Conservation (phyloP, 306 rosid genomes). For the Herpetospermum pedunculosum region DNA sequence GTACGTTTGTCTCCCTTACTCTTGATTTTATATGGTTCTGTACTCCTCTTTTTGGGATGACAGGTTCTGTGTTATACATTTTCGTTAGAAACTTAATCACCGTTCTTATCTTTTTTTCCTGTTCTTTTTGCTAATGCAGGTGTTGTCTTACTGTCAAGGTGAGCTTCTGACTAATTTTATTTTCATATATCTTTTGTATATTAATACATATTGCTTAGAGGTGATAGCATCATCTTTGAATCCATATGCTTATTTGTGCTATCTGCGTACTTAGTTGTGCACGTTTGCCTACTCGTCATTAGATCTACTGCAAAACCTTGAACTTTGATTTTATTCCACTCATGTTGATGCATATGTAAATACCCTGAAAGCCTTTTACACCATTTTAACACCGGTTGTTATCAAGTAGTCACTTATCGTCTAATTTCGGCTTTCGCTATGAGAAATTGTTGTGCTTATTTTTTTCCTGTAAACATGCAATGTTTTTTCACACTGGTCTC, state of each 20-base stretch:
- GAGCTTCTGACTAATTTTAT: conserved; percentile 11
- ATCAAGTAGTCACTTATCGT: neutral
- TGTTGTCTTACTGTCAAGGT: conserved; percentile 98
- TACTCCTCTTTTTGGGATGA: neutral
- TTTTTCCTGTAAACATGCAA: neutral
- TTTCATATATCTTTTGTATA: neutral
- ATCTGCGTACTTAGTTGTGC: neutral
- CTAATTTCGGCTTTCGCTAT: neutral
- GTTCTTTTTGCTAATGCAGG: conserved; percentile 52
- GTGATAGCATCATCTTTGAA: neutral
- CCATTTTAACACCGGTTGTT: neutral
- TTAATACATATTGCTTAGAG: neutral
- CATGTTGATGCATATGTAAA: neutral
- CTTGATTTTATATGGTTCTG: neutral
- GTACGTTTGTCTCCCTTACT: conserved; percentile 21
- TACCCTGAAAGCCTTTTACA: neutral
- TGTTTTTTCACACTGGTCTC: neutral
- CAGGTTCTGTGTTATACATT: neutral
- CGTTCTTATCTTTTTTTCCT: conserved; percentile 9
- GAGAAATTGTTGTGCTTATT: neutral
- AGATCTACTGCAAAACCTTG: neutral
- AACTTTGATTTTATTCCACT: neutral
- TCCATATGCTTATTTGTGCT: neutral
- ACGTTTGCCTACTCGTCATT: neutral
- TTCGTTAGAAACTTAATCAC: too few relatives aligned